Evolutionary conservation across 2,329 filamentous ascomycete species (phyloP), one percentile per base, ranked within the genome.

Genomic region (Aspergillus sp.): DNA sequence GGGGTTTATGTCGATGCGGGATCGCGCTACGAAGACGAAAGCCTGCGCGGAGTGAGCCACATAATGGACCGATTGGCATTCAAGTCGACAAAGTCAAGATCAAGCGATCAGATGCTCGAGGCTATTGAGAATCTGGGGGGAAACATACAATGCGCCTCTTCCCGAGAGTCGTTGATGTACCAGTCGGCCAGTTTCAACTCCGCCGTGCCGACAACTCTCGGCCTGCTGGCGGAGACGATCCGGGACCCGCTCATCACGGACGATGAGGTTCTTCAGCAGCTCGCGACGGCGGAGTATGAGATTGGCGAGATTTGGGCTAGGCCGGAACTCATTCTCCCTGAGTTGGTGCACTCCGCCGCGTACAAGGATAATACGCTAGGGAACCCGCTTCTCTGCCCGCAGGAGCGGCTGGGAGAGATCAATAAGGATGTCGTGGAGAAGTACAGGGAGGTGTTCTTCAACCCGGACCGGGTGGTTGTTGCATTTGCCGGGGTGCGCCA

Each of bases 251-350:
- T 72, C 34, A 81, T 96, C 45, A 93, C 85, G 6, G 82, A 93
- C 15, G 77, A 84, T 13, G 91, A 98, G 61, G 83, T 98, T 1
- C 64, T 72, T 13, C 78, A 86, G 57, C 91, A 98, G 64, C 68
- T 98, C 14, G 78, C 83, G 55, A 96, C 89, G 5, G 91, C 89
- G 6, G 78, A 88, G 32, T 98, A 96, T 56, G 91, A 98, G 64
- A 91, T 98, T 57, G 78, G 78, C 15, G 91, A 96, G 67, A 96
- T 98, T 35, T 98, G 91, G 91, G 81, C 82, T 48, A 96, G 93
- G 69, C 88, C 91, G 0, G 89, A 96, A 52, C 74, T 98, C 35
- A 96, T 98, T 47, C 67, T 98, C 39, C 91, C 91, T 0, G 91
- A 98, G 64, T 66, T 98, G 47, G 81, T 96, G 24, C 91, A 98